A percentile compares a stretch with the other conserved stretches of the same genome.
phyloP scores from a whole-genome alignment of 257 asterid species.

The Petunia secreta region DNA sequence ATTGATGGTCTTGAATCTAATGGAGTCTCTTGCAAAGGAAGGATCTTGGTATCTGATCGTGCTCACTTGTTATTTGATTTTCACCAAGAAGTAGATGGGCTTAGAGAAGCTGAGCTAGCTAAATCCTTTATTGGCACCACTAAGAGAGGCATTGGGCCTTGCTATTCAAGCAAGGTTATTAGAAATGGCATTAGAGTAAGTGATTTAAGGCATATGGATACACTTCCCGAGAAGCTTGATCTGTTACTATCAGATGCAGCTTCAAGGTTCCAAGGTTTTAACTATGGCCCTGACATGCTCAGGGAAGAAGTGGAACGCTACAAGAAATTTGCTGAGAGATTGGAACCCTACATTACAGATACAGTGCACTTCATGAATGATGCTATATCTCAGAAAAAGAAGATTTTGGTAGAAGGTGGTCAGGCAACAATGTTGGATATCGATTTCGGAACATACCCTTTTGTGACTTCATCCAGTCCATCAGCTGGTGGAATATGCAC shows the following conservation, averaged over 20 bases:
- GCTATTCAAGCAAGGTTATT: constrained; percentile 89
- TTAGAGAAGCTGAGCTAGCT: constrained; percentile 87
- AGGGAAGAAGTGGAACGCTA: constrained; percentile 77
- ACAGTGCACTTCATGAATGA: constrained; percentile 84
- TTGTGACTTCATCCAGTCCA: constrained; percentile 92
- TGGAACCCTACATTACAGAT: constrained; percentile 80
- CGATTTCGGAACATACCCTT: constrained; percentile 95
- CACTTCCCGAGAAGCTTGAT: constrained; percentile 85
- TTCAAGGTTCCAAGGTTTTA: constrained; percentile 71
- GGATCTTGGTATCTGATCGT: constrained; percentile 84
- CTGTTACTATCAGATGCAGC: constrained; percentile 80
- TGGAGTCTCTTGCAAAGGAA: constrained; percentile 80
- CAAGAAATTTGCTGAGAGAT: constrained; percentile 75
- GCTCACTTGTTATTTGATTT: constrained; percentile 88
- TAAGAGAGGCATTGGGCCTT: constrained; percentile 92
- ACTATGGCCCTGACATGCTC: constrained; percentile 72
- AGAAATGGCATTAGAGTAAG: constrained; percentile 84
- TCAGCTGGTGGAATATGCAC: constrained; percentile 98
- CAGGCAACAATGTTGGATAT: constrained; percentile 97
- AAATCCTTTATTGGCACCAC: constrained; percentile 93
- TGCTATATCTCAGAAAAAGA: constrained; percentile 61
- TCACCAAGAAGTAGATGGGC: constrained; percentile 83
- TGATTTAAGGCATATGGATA: constrained; percentile 94
- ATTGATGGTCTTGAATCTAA: constrained; percentile 78
- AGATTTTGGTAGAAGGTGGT: constrained; percentile 94